Percentiles rank a stretch among this genome's conserved stretches.
Conservation (phyloP, 202 grass and related monocot genomes). For the Schoenoplectus tabernaemontani region DNA sequence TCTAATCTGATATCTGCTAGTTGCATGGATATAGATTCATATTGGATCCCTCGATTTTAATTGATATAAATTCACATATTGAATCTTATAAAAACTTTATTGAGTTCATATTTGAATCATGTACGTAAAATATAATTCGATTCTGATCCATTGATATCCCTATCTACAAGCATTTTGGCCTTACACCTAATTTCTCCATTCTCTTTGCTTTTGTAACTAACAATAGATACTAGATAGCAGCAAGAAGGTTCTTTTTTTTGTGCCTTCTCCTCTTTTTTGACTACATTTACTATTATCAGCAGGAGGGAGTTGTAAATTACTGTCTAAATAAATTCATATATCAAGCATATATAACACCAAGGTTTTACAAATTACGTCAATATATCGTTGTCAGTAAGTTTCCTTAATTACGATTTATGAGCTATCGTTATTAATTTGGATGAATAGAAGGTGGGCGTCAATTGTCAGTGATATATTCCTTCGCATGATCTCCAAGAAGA, state of each 20-base stretch:
- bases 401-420: neutral
- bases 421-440: neutral
- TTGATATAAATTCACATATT: too few species aligned
- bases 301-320: neutral
- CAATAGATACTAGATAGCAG: neutral
- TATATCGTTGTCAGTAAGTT: neutral
- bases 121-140: too few species aligned
- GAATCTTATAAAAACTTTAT: neutral
- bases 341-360: too few species aligned
- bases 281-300: neutral
- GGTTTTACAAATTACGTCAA: neutral
- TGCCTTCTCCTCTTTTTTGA: neutral
- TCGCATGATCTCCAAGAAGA: too few species aligned
- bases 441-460: too few species aligned
- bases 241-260: neutral
- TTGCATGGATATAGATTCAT: too few species aligned
- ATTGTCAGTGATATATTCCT: too few species aligned
- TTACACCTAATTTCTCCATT: neutral
- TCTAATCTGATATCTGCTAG: too few species aligned
- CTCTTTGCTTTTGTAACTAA: neutral
- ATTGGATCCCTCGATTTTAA: too few species aligned
- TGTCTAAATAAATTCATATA: too few species aligned
- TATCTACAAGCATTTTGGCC: neutral
- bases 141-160: too few species aligned
- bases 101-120: neutral